These are phyloP conservation scores for Populus davidiana DNA, from an alignment of 345 rosid genomes.

Conservation along the genomic window DNA sequence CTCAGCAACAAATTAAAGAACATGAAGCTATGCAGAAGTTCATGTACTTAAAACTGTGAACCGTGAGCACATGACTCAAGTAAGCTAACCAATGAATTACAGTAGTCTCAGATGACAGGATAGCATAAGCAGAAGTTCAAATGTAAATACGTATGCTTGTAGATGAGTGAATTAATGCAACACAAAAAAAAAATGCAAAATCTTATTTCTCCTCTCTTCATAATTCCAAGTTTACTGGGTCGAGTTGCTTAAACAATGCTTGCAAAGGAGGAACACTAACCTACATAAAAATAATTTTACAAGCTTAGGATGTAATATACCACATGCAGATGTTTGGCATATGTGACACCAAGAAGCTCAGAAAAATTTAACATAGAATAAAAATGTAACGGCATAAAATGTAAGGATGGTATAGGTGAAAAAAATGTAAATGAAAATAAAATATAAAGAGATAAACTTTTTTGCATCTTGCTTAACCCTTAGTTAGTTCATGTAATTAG, in stretches of 20 bases:
- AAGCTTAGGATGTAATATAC: no score
- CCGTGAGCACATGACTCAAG: not conserved
- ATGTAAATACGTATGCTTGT: not conserved
- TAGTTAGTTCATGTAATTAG: not conserved
- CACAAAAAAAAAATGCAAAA: no score
- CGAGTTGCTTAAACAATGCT: no score
- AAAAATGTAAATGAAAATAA: not conserved
- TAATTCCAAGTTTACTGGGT: no score
- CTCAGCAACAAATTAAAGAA: not conserved
- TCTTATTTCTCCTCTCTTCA: no score
- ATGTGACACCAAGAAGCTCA: not conserved
- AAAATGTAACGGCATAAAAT: not conserved
- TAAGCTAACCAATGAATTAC: not conserved
- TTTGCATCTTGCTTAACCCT: slow-evolving; percentile 3
- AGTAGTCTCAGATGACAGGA: not conserved
- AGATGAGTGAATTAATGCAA: no score
- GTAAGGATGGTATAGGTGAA: not conserved
- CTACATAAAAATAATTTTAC: no score
- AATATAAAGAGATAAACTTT: not conserved
- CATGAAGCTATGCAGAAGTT: not conserved
- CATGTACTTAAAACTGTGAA: not conserved
- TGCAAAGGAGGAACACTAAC: no score
- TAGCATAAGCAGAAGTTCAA: not conserved
- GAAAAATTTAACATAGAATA: not conserved
- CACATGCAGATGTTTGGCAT: no score